phyloP scores from a whole-genome alignment of 768 basidiomycete genomes.

The Tulasnella sp. region DNA sequence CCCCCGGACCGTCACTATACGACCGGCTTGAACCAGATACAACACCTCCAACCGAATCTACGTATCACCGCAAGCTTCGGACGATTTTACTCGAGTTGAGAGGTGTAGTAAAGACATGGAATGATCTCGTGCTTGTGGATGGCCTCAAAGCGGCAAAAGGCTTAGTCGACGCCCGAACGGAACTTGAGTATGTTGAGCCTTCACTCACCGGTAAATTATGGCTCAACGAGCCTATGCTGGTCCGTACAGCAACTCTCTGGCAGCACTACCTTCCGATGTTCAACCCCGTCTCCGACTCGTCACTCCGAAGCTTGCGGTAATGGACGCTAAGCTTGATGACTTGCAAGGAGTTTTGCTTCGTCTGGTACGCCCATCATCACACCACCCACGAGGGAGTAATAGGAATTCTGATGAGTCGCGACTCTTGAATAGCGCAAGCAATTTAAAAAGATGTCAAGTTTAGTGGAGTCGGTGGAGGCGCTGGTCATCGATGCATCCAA shows the following conservation, averaged over 20 bases:
- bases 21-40: constrained; percentile 11
- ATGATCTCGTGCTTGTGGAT: constrained; percentile 70
- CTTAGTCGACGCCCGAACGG: constrained; percentile 70
- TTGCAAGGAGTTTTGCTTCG: constrained; percentile 53
- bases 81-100: constrained; percentile 60
- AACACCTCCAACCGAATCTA: constrained; percentile 47
- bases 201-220: constrained; percentile 26
- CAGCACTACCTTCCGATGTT: constrained; percentile 42
- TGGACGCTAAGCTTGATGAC: constrained; percentile 57
- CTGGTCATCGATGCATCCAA: constrained; percentile 62
- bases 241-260: constrained; percentile 43
- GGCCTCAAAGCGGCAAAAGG: constrained; percentile 67
- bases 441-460: constrained; percentile 55
- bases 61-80: constrained; percentile 72
- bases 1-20: constrained; percentile 29
- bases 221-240: not conserved
- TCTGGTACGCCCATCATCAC: constrained; percentile 41
- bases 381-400: not conserved
- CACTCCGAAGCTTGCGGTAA: constrained; percentile 53
- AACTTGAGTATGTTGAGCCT: constrained; percentile 59
- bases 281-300: constrained; percentile 55
- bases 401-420: not conserved
- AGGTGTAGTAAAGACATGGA: constrained; percentile 62
- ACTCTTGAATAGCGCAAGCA: constrained; percentile 49
- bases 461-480: constrained; percentile 57